A percentile compares a stretch with the other conserved stretches of the same genome.
Conservation (phyloP, 2,329 filamentous ascomycete species). For the Epichloe scottii region DNA sequence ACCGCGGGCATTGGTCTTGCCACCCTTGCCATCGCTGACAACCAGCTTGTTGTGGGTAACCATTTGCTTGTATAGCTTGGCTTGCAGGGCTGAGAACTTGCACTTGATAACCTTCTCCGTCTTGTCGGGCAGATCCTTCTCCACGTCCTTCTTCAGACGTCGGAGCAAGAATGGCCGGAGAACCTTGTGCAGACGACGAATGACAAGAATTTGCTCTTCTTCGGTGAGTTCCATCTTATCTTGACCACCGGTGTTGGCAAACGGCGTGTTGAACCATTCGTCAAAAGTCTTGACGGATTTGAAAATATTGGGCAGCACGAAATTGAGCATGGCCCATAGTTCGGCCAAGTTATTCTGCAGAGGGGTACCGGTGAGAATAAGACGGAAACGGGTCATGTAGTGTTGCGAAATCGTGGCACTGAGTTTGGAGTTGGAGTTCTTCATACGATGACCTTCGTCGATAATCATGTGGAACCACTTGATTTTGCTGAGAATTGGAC, state of each 20-base stretch:
- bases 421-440: constrained; percentile 92
- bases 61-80: constrained; percentile 94
- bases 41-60: constrained; percentile 89
- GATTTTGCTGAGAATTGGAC: constrained; percentile 89
- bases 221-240: constrained; percentile 98
- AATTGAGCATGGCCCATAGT: constrained; percentile 96
- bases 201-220: constrained; percentile 98
- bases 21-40: constrained; percentile 89
- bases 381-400: constrained; percentile 86
- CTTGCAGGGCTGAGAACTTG: constrained; percentile 89
- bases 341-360: constrained; percentile 95
- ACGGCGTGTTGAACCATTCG: constrained; percentile 99
- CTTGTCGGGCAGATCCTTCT: constrained; percentile 97
- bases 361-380: constrained; percentile 94
- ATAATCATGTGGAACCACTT: constrained; percentile 99
- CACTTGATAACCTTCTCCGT: constrained; percentile 99
- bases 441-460: constrained; percentile 98
- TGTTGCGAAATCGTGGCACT: constrained; percentile 91
- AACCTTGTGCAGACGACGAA: constrained; percentile 96
- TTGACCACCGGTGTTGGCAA: constrained; percentile 93
- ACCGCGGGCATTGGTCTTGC: constrained; percentile 86
- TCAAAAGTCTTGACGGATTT: constrained; percentile 98
- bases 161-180: constrained; percentile 91
- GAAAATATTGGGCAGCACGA: constrained; percentile 96
- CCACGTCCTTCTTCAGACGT: constrained; percentile 98